These are phyloP conservation scores for Penicillium cataractarum DNA, from an alignment of 495 filamentous ascomycete species.

Conservation along the genomic window DNA sequence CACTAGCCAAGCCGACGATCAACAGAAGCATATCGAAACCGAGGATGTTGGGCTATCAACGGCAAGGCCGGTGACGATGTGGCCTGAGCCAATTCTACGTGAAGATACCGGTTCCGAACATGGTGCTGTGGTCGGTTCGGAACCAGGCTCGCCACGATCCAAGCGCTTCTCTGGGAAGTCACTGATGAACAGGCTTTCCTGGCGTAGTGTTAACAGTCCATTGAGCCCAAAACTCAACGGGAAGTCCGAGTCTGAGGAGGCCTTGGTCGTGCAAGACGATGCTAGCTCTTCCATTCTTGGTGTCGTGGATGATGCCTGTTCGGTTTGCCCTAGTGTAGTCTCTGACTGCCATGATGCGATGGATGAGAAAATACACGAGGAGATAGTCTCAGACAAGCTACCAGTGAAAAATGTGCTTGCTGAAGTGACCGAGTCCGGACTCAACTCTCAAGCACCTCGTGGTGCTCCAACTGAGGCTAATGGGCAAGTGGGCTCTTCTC, in stretches of 20 bases:
- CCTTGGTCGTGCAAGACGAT: conserved; percentile 28
- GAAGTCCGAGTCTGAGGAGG: conserved; percentile 34
- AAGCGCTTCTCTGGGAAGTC: conserved; percentile 33
- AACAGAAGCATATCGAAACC: background rate
- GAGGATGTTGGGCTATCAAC: background rate
- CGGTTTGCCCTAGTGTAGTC: conserved; percentile 27
- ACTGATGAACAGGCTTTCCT: conserved; percentile 26
- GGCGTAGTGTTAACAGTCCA: conserved; percentile 9
- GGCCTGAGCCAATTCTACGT: conserved; percentile 2
- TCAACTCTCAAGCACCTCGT: conserved; percentile 5
- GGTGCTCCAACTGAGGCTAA: background rate
- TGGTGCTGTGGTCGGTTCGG: conserved; percentile 42
- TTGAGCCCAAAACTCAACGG: conserved; percentile 11
- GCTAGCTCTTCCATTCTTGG: conserved; percentile 32
- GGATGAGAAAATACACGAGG: background rate
- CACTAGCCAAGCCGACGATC: background rate
- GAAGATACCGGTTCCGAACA: conserved; percentile 41
- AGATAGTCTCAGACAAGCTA: background rate
- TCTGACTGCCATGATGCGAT: conserved; percentile 4
- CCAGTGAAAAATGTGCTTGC: conserved; percentile 7
- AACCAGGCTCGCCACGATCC: conserved; percentile 36
- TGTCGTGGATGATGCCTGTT: conserved; percentile 31
- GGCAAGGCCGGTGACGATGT: background rate
- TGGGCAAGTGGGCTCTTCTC: background rate
- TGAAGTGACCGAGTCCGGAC: conserved; percentile 1